Base-by-base conservation (phyloP, 2,329 filamentous ascomycete genomes). In the Ophiobolus disseminans region DNA sequence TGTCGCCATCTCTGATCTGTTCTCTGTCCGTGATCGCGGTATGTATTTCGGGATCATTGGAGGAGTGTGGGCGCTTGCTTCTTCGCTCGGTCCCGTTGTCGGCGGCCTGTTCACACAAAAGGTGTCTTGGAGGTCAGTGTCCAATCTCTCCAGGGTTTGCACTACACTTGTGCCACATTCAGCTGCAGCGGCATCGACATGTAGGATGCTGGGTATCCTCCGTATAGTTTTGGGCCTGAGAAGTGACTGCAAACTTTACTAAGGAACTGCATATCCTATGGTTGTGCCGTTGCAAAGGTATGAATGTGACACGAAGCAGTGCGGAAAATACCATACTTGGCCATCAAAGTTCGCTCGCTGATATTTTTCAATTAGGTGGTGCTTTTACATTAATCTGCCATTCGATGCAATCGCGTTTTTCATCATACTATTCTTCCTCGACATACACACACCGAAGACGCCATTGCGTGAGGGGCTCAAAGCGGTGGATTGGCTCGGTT, bases 401-500 rank as follows among this genome's bases (percentile, higher is more conserved):
- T 73, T 86, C 14, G 84, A 85, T 40, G 84, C 82, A 14, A 48
- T 82, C 3, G 83, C 83, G 0, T 80, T 87, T 56, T 44, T 82
- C 19, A 78, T 86, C 31, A 75, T 72, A 10, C 60, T 83, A 26
- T 80, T 88, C 63, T 84, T 86, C 60, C 76, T 90, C 9, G 82
- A 88, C 59, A 70, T 90, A n/a, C 81, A 87, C 42, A 87, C 83
- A 3, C 86, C 87, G 0, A 80, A 78, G 26, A 89, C 87, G 0
- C 82, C 85, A 0, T 69, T 89, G 2, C 72, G 76, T 49, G 75
- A 82, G 30, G 87, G 87, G 0, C 72, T 90, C 7, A 82, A 82
- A 52, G 83, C 83, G 0, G 84, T 87, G 52, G 85, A 87, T 69
- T 87, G 85, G 85, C 59, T 82, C 5, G 89, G 88, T 1, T 84